phyloP scores from a whole-genome alignment of 768 basidiomycete genomes.

The Mycena kentingensis region DNA sequence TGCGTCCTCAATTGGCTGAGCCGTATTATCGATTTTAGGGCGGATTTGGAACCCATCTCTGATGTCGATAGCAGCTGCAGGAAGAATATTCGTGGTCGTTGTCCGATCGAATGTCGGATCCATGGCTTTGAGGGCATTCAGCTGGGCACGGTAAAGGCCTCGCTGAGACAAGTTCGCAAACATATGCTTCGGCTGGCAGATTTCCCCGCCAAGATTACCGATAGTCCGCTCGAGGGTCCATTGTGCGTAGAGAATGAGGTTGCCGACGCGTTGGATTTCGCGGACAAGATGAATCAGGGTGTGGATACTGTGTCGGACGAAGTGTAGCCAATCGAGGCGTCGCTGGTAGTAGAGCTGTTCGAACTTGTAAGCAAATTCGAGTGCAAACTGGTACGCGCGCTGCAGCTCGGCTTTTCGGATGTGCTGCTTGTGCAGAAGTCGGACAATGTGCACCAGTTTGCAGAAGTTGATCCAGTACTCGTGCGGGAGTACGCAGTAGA shows the following conservation, averaged over 20 bases:
- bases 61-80: neutral
- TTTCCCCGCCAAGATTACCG: slow-evolving; percentile 31
- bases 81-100: too few relatives aligned
- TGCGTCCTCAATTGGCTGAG: neutral
- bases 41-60: neutral
- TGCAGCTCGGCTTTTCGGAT: slow-evolving; percentile 15
- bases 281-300: too few relatives aligned
- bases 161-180: slow-evolving; percentile 30
- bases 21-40: neutral
- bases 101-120: slow-evolving; percentile 18
- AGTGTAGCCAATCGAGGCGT: slow-evolving; percentile 29
- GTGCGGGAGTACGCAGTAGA: slow-evolving; percentile 25
- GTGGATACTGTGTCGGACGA: slow-evolving; percentile 26
- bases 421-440: slow-evolving; percentile 19
- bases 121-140: slow-evolving; percentile 18
- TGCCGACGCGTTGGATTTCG: slow-evolving; percentile 28
- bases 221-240: slow-evolving; percentile 24
- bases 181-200: slow-evolving; percentile 24
- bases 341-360: slow-evolving; percentile 29
- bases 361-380: slow-evolving; percentile 26
- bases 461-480: slow-evolving; percentile 31
- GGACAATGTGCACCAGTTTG: slow-evolving; percentile 27
- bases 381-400: slow-evolving; percentile 11
- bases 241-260: slow-evolving; percentile 20
- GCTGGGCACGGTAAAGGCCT: slow-evolving; percentile 23